Conservation (phyloP, 371 early-diverging fungal species). For the Apophysomyces variabilis region DNA sequence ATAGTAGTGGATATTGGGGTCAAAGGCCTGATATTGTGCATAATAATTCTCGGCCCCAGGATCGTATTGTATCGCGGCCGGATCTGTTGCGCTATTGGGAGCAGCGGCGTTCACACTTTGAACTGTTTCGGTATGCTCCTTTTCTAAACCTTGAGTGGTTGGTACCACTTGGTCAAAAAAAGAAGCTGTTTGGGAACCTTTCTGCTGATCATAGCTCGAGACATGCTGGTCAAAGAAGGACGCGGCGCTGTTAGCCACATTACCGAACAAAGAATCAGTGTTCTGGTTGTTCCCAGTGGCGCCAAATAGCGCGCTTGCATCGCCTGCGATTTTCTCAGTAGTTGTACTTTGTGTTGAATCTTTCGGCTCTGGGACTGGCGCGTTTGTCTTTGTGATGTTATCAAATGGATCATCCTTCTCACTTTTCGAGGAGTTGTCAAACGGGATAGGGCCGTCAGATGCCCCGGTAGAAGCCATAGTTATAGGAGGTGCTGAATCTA, state of each 20-base stretch:
- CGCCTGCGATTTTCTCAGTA: constrained; percentile 19
- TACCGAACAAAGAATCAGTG: constrained; percentile 4
- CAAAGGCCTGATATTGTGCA: constrained; percentile 29
- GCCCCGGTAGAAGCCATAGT: constrained; percentile 7
- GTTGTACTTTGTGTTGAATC: background rate
- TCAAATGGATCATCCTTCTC: constrained; percentile 2
- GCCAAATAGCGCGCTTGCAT: constrained; percentile 39
- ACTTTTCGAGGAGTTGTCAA: background rate
- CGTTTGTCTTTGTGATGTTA: background rate
- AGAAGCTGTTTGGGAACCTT: background rate
- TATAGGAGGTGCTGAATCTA: background rate
- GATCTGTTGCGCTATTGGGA: background rate
- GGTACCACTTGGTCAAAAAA: constrained; percentile 4
- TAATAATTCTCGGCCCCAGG: constrained; percentile 3
- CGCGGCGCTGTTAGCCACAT: constrained; percentile 1
- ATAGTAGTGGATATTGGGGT: constrained; percentile 44
- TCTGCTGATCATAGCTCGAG: background rate
- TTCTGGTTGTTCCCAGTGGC: background rate
- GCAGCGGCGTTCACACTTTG: constrained; percentile 9
- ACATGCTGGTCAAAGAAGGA: background rate
- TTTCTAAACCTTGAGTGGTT: background rate
- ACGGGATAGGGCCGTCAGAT: constrained; percentile 4
- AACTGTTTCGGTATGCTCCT: background rate
- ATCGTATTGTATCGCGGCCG: constrained; percentile 3
- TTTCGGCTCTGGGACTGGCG: background rate